Conservation (phyloP, 768 basidiomycete species). For the Tricholoma sp. region DNA sequence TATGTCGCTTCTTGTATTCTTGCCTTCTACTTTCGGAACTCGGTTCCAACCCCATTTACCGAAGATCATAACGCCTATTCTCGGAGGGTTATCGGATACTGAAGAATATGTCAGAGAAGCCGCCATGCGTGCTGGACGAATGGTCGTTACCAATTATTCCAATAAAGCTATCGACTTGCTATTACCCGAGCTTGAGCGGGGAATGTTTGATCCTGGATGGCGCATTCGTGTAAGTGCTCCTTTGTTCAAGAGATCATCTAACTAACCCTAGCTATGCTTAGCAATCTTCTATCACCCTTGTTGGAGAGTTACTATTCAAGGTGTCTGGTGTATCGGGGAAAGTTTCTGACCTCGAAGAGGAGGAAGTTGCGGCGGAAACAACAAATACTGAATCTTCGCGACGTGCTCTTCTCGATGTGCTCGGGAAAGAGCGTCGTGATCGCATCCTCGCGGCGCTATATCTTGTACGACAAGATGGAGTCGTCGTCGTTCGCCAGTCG, state of each 20-base stretch:
- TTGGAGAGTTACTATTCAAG: constrained; percentile 95
- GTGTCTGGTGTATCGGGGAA: constrained; percentile 95
- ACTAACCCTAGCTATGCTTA: constrained; percentile 24
- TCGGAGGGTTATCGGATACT: constrained; percentile 84
- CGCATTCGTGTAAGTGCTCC: constrained; percentile 72
- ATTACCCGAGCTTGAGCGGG: constrained; percentile 87
- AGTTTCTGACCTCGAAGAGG: constrained; percentile 69
- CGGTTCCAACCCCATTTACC: constrained; percentile 95
- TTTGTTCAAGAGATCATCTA: background rate
- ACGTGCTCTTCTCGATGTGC: constrained; percentile 79
- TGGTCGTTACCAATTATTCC: constrained; percentile 96
- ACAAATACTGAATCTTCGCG: constrained; percentile 73
- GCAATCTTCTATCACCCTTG: constrained; percentile 94
- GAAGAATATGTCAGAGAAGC: constrained; percentile 97
- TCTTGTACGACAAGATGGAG: constrained; percentile 89
- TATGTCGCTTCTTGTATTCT: constrained; percentile 93
- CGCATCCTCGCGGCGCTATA: constrained; percentile 88
- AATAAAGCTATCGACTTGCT: constrained; percentile 88
- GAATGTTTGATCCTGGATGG: constrained; percentile 95
- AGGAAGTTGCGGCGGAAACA: constrained; percentile 60
- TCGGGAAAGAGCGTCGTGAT: constrained; percentile 86
- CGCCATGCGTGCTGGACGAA: constrained; percentile 97
- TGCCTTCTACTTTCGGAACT: constrained; percentile 94
- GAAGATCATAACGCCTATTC: constrained; percentile 89
- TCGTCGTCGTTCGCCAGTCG: constrained; percentile 82